Base-by-base conservation (phyloP, 176 grass and related monocot genomes). In the Hordeum marinum region DNA sequence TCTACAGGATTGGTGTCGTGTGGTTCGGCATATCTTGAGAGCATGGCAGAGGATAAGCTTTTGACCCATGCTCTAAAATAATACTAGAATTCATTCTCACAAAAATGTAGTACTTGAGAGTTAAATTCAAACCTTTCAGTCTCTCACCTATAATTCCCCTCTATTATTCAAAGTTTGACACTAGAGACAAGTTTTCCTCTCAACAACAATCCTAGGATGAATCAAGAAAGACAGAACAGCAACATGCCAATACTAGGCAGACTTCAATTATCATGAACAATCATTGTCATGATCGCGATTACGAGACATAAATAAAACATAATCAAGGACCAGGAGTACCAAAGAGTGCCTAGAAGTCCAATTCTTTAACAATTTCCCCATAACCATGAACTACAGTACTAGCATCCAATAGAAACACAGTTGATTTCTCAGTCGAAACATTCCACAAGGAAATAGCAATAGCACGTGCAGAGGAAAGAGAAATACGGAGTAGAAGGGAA, bases 1-100 rank as follows among this genome's bases (percentile, higher is more conserved):
- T 37, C 79, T 8, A 75, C 62, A 74, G 36, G 67, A 84, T 52
- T 63, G 26, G 55, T 34, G 55, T 63, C 39, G 59, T 83, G 69
- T 61, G 37, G 69, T 13, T 77, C 32, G 21, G 9, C n/a, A 20
- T 40, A 55, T 39, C 43, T 84, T 67, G n/a, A 55, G 43, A 21
- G 72, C 50, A 32, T 20, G 13, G 62, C 43, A 17, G 23, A 31
- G 74, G 73, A 85, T 68, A 77, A 77, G 34, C 45, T 58, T 67
- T 85, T 40, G 1, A 20, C 5, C 7, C 18, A 55, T 21, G 60
- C 23, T 10, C 20, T 17, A 3, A 35, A 63, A 6, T 10, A 34
- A 31, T 26, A 83, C 9, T 31, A 59, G 48, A 59, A 72, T 40
- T 7, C 14, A 58, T 32, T 52, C 48, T 18, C 1, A 52, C 23